A percentile compares a stretch with the other conserved stretches of the same genome.
These are phyloP conservation scores for Nakazawaea populi DNA, from an alignment of 805 yeast genomes.

Conservation along the genomic window DNA sequence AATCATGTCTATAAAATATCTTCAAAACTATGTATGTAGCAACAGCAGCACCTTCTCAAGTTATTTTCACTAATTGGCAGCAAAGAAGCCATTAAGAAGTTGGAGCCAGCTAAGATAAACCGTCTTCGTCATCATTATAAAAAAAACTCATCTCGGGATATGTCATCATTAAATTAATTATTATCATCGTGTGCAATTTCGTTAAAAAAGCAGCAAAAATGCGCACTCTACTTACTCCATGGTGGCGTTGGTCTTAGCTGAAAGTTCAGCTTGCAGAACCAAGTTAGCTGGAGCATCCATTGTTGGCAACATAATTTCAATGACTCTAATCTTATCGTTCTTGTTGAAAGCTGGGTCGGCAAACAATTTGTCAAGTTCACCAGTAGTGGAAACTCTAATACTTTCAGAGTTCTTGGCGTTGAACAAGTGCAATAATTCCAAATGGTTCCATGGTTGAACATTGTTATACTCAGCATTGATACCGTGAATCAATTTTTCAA, in stretches of 20 bases:
- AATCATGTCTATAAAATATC: too few species aligned
- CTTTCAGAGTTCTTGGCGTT: conserved; percentile 50
- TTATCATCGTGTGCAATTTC: too few species aligned
- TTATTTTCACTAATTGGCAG: too few species aligned
- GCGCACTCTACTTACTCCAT: not conserved
- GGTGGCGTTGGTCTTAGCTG: conserved; percentile 23
- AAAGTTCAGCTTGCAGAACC: conserved; percentile 59
- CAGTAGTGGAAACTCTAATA: conserved; percentile 45
- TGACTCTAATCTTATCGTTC: conserved; percentile 55
- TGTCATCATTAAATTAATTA: too few species aligned
- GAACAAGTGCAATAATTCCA: conserved; percentile 50
- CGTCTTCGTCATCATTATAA: too few species aligned
- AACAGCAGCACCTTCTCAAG: too few species aligned
- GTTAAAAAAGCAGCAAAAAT: too few species aligned
- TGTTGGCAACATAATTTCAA: conserved; percentile 62
- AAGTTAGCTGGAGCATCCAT: conserved; percentile 68
- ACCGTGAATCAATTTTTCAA: conserved; percentile 72
- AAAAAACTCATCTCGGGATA: too few species aligned
- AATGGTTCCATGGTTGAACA: conserved; percentile 66
- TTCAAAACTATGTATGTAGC: too few species aligned
- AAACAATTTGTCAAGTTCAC: conserved; percentile 51
- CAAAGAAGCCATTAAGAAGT: too few species aligned
- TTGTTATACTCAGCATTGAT: conserved; percentile 57
- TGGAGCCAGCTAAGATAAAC: too few species aligned
- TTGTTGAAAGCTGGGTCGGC: conserved; percentile 40